Percentiles rank a stretch among this genome's conserved stretches.
phyloP scores from a whole-genome alignment of 1,284 basidiomycete genomes.

The Papiliotrema laurentii region DNA sequence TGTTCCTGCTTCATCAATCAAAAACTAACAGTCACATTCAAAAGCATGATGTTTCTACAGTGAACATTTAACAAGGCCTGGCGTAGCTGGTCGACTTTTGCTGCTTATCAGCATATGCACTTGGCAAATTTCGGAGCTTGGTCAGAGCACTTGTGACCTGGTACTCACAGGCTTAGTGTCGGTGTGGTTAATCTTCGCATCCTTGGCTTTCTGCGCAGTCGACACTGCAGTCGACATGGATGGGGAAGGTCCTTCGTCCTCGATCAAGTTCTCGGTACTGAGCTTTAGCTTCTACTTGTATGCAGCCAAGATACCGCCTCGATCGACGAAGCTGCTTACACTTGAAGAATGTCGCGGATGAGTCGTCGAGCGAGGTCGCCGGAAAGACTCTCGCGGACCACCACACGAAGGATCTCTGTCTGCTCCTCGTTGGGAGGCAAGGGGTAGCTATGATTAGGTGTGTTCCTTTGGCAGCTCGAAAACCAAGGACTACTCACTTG shows the following conservation, averaged over 20 bases:
- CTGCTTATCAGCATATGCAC: no score
- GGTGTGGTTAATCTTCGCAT: no score
- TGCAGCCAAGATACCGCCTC: not conserved
- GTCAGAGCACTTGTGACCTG: no score
- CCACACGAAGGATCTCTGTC: constrained; percentile 77
- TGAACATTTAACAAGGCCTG: no score
- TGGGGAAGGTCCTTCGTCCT: constrained; percentile 28
- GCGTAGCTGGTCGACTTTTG: no score
- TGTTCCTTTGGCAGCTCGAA: not conserved
- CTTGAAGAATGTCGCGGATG: constrained; percentile 37
- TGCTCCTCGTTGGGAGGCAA: constrained; percentile 65
- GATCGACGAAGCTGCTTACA: constrained; percentile 17
- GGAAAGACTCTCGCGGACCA: constrained; percentile 63
- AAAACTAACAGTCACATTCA: no score
- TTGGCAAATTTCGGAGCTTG: no score
- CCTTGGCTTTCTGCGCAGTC: no score
- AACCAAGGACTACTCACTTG: constrained; percentile 43
- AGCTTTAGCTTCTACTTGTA: no score
- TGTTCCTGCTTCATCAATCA: no score
- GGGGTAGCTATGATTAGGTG: constrained; percentile 55
- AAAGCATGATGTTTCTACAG: no score
- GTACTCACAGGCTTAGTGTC: no score
- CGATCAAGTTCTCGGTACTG: constrained; percentile 32
- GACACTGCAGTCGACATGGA: constrained; percentile 20
- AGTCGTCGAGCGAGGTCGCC: constrained; percentile 39